Evolutionary conservation across 116 monocot species (phyloP), one percentile per base, ranked within the genome.

Genomic region (Phalaenopsis hybrid): DNA sequence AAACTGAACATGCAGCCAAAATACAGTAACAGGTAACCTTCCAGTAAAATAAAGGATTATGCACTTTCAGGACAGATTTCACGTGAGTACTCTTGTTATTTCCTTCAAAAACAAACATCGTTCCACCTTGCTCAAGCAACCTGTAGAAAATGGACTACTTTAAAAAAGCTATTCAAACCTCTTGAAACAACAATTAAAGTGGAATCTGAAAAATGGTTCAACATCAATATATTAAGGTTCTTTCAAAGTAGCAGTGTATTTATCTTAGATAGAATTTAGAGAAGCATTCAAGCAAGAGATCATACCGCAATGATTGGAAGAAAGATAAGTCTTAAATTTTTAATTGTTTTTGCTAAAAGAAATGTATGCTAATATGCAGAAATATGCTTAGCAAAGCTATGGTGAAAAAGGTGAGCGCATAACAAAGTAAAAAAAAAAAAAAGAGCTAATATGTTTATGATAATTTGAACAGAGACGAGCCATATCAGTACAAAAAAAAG

Each of bases 41-140:
- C 93, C 91, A 93, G 81, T 93, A 93, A 77, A 93, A 93, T 81
- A 85, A 80, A 41, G 93, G 93, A 34, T 83, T 78, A 41, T 93
- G 89, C 44, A 93, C 86, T 89, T 61, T 89, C 33, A 93, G 75
- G 23, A 89, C 83, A 83, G 84, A 87, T 81, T 88, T 93, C 34
- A 69, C 12, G 65, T 13, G 13, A 67, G 78, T 82, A 61, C 88
- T 89, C 81, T 79, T 33, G 31, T 83, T 80, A 8, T 23, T 52
- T 87, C 88, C 85, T 78, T 86, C 86, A 83, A 93, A 91, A 67
- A 80, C 85, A 81, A 83, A 91, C 46, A 89, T 85, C 28, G 87
- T 86, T 33, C 93, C 91, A 10, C 91, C 93, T 81, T 89, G 89
- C 86, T 93, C 93, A 65, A 89, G 84, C 74, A 93, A 85, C 70